Evolutionary conservation across 768 basidiomycete species (phyloP).

Genomic region (Leucogyrophana mollusca): DNA sequence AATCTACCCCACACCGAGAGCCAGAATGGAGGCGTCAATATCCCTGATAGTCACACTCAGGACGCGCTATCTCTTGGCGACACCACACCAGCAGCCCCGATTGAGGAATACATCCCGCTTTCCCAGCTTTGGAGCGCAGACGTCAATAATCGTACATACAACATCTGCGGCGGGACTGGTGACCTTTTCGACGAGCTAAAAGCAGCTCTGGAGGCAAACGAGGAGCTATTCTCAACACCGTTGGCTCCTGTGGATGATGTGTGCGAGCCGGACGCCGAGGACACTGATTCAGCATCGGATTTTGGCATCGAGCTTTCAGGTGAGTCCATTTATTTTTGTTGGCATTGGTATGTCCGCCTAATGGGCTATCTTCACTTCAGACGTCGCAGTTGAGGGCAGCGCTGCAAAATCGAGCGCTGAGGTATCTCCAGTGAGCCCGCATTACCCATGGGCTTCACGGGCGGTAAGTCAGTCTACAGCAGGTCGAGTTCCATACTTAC

Average conservation of each 20-base stretch:
- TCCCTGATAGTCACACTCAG: not conserved
- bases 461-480: not conserved
- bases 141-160: not conserved
- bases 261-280: not conserved
- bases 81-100: not conserved
- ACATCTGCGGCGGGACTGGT: not conserved
- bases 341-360: too few relatives aligned
- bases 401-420: too few relatives aligned
- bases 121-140: not conserved
- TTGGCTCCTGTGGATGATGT: not conserved
- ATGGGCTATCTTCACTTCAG: too few relatives aligned
- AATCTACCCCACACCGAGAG: not conserved
- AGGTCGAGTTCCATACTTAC: not conserved
- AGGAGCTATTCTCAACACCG: not conserved
- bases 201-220: not conserved
- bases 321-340: not conserved
- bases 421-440: not conserved
- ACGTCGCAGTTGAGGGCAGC: too few relatives aligned
- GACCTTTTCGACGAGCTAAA: not conserved
- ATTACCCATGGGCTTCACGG: conserved; percentile 4
- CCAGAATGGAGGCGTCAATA: not conserved
- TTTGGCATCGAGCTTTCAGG: conserved; percentile 1
- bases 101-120: not conserved
- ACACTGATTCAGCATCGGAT: not conserved
- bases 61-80: too few relatives aligned